Percentiles rank a stretch among this genome's conserved stretches.
These are phyloP conservation scores for Curvularia verruculosa DNA, from an alignment of 2,329 filamentous ascomycete species.

Conservation along the genomic window DNA sequence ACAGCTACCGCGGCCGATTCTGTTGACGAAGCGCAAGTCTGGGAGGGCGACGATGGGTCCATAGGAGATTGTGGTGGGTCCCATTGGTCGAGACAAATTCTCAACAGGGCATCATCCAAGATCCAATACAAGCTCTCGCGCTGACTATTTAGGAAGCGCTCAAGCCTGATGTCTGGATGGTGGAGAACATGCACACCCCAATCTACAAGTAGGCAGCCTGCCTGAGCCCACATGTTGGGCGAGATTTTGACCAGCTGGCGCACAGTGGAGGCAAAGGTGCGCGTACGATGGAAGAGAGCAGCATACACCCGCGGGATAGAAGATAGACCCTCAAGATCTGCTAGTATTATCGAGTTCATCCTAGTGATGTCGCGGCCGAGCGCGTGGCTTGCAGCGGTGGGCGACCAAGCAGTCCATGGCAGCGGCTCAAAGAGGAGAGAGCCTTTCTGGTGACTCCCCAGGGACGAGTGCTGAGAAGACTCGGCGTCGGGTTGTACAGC, in stretches of 20 bases:
- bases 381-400: background rate
- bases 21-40: background rate
- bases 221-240: conserved; percentile 12
- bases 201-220: conserved; percentile 14
- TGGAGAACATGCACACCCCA: conserved; percentile 16
- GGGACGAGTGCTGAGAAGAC: background rate
- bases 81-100: conserved; percentile 21
- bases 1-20: background rate
- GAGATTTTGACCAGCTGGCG: conserved; percentile 5
- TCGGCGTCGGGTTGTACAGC: background rate
- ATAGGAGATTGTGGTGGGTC: conserved; percentile 6
- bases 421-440: background rate
- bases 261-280: conserved; percentile 14
- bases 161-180: conserved; percentile 9
- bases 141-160: conserved; percentile 21
- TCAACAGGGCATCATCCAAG: conserved; percentile 22
- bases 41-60: background rate
- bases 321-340: conserved; percentile 5
- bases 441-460: background rate
- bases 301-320: conserved; percentile 12
- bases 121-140: conserved; percentile 25
- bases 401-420: conserved; percentile 1
- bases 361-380: background rate
- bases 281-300: conserved; percentile 16
- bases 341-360: conserved; percentile 10